phyloP scores from a whole-genome alignment of 1,284 basidiomycete species.

The Sparassis latifolia region DNA sequence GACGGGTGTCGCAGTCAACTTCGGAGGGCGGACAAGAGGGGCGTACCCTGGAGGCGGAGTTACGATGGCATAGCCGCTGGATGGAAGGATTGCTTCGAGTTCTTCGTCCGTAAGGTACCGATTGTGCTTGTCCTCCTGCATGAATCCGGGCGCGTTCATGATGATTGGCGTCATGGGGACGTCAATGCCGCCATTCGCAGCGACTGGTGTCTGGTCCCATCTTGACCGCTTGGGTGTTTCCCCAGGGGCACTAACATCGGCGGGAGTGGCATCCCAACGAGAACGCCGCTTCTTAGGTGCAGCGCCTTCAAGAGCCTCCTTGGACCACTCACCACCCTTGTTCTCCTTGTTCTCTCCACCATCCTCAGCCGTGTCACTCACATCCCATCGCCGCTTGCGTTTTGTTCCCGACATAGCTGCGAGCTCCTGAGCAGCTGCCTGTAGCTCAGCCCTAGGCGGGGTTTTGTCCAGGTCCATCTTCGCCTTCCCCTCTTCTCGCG shows the following conservation, averaged over 20 bases:
- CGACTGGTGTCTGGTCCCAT: conserved; percentile 87
- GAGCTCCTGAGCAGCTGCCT: conserved; percentile 62
- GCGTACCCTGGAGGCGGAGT: conserved; percentile 93
- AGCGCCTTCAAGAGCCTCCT: conserved; percentile 63
- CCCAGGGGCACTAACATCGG: conserved; percentile 43
- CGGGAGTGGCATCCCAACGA: conserved; percentile 89
- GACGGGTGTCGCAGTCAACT: conserved; percentile 70
- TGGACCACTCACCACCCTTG: conserved; percentile 59
- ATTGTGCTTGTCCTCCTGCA: conserved; percentile 91
- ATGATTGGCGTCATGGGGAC: conserved; percentile 69
- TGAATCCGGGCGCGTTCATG: conserved; percentile 79
- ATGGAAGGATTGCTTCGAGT: conserved; percentile 85
- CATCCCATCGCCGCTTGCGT: conserved; percentile 87
- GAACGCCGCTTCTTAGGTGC: conserved; percentile 88
- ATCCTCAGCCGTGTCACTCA: conserved; percentile 55
- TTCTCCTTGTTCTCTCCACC: conserved; percentile 55
- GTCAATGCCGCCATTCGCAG: conserved; percentile 35
- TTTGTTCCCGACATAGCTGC: conserved; percentile 59
- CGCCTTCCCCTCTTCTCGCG: conserved; percentile 74
- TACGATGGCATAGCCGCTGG: conserved; percentile 86
- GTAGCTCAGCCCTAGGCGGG: conserved; percentile 71
- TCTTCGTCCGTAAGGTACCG: conserved; percentile 94
- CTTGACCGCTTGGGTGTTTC: conserved; percentile 81
- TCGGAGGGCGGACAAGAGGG: conserved; percentile 73
- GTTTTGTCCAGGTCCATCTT: conserved; percentile 87